Evolutionary conservation across 1,284 basidiomycete genomes (phyloP), one percentile per base, ranked within the genome.

Genomic region (Sporisorium iseilematis-ciliati): DNA sequence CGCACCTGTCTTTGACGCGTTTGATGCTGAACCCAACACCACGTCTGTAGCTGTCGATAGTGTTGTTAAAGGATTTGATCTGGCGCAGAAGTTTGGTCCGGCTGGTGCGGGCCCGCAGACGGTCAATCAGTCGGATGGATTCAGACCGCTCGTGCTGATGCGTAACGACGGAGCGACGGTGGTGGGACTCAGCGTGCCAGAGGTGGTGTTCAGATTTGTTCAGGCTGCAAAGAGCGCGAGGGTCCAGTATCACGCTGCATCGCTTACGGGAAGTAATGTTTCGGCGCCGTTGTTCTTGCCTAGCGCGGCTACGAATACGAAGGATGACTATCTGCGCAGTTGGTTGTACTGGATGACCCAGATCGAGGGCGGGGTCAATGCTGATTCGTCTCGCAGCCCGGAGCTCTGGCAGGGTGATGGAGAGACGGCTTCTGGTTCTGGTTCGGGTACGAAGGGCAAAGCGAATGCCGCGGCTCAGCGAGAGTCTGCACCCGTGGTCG

Each of bases 81-180:
- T 75, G 10, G 62, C 72, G 4, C 50, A 50, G n/a, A 60, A 52
- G 12, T 63, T 75, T 16, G 72, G 72, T 2, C 66, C 63, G 7
- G 20, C 41, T 0, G 46, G 31, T 14, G 56, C 71, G 8, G 4
- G 56, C 1, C 50, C 56, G 6, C 26, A 53, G 4, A 59, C 61
- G 0, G 43, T 74, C 21, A 65, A 62, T 31, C 38, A 65, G 29
- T 62, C 52, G 2, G 51, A 55, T 18, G 66, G 72, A 3, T 75
- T 69, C 52, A 50, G 72, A n/a, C 73, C 73, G 1, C 57, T 75
- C 8, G 73, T 75, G 45, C 61, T 75, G 20, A 71, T 75, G 73
- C 67, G 68, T 41, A 66, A 75, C 57, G 67, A 75, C 23, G 73
- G 73, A 14, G 73, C 65, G 4, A 70, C 68, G 0, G 61, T 71